These are phyloP conservation scores for Podospora didyma DNA, from an alignment of 495 filamentous ascomycete genomes.

Conservation along the genomic window DNA sequence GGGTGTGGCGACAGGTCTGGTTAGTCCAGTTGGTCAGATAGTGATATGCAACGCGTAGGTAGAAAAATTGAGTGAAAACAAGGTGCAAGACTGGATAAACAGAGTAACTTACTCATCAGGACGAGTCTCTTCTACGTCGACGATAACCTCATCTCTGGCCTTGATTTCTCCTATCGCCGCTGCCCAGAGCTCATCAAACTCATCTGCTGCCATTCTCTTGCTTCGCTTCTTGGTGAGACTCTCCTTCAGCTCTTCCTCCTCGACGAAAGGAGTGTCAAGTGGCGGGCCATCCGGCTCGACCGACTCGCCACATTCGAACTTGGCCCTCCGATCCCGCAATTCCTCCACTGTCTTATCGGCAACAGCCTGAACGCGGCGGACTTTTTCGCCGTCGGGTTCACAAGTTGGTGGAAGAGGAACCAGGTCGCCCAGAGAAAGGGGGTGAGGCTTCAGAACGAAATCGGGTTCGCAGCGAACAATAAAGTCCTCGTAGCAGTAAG, in stretches of 20 bases:
- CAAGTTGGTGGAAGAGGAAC: slow-evolving; percentile 88
- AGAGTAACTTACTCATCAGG: slow-evolving; percentile 57
- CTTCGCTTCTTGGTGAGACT: slow-evolving; percentile 66
- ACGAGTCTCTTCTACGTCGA: slow-evolving; percentile 49
- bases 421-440: slow-evolving; percentile 73
- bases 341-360: slow-evolving; percentile 86
- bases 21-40: slow-evolving; percentile 59
- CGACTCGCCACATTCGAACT: slow-evolving; percentile 83
- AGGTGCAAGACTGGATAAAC: neutral
- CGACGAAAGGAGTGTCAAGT: slow-evolving; percentile 58
- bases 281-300: slow-evolving; percentile 57
- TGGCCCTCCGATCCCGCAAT: slow-evolving; percentile 77
- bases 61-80: slow-evolving; percentile 1
- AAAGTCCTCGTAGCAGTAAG: slow-evolving; percentile 77
- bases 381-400: slow-evolving; percentile 91
- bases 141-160: slow-evolving; percentile 74
- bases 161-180: slow-evolving; percentile 83
- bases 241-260: slow-evolving; percentile 72
- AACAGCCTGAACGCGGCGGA: slow-evolving; percentile 77
- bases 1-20: slow-evolving; percentile 63
- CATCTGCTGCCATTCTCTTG: slow-evolving; percentile 73
- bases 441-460: slow-evolving; percentile 81
- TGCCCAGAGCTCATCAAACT: slow-evolving; percentile 91
- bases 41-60: slow-evolving; percentile 17
- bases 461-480: slow-evolving; percentile 77